A percentile compares a stretch with the other conserved stretches of the same genome.
Evolutionary conservation across 2,329 filamentous ascomycete species (phyloP).

Genomic region (Fusarium sublunatum): DNA sequence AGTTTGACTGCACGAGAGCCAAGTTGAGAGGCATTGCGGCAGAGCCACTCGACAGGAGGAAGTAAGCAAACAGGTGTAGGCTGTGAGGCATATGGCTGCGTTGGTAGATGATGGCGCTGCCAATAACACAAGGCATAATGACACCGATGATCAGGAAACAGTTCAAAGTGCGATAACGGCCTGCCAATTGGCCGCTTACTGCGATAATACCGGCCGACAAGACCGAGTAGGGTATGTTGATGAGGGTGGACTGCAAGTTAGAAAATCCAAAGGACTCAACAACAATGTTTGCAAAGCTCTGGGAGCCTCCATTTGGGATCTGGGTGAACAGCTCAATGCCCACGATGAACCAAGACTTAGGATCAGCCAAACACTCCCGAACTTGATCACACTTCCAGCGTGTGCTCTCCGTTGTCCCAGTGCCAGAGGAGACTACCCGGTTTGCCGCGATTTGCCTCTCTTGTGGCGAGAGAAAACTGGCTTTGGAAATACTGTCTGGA

Average conservation of each 20-base stretch:
- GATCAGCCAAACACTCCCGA: conserved; percentile 65
- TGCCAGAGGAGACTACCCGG: conserved; percentile 62
- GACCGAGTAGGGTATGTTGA: conserved; percentile 69
- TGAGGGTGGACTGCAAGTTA: conserved; percentile 63
- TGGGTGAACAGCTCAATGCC: conserved; percentile 63
- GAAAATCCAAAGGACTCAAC: conserved; percentile 67
- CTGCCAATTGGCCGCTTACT: conserved; percentile 62
- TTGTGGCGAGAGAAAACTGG: conserved; percentile 66
- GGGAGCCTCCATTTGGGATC: conserved; percentile 72
- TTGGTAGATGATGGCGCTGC: conserved; percentile 64
- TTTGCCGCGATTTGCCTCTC: conserved; percentile 62
- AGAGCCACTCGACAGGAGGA: conserved; percentile 65
- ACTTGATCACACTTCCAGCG: conserved; percentile 64
- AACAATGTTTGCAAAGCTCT: conserved; percentile 68
- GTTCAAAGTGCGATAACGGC: conserved; percentile 62
- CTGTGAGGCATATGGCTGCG: conserved; percentile 55
- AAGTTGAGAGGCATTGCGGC: conserved; percentile 65
- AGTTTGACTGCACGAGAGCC: conserved; percentile 67
- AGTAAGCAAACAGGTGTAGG: conserved; percentile 67
- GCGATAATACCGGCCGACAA: conserved; percentile 61
- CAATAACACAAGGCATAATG: conserved; percentile 63
- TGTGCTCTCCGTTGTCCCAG: conserved; percentile 61
- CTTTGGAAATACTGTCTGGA: conserved; percentile 65
- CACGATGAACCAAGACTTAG: conserved; percentile 70
- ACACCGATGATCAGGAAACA: conserved; percentile 63